These are phyloP conservation scores for Euphorbia peplus DNA, from an alignment of 345 rosid species.

Conservation along the genomic window DNA sequence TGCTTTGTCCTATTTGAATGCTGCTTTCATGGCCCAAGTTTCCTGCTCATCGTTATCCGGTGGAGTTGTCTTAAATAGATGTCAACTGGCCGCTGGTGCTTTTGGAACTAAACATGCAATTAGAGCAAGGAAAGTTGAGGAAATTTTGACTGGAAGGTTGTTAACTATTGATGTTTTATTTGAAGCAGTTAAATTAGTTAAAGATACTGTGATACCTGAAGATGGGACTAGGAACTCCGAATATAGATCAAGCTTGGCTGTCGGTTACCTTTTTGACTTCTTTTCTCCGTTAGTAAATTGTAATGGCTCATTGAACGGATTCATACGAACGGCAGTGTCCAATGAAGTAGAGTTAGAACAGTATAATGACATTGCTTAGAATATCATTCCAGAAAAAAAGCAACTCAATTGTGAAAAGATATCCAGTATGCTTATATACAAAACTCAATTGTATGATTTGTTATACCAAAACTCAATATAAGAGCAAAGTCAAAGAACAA, in stretches of 20 bases:
- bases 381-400: too few species aligned
- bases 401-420: too few species aligned
- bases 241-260: constrained; percentile 74
- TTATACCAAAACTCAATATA: too few species aligned
- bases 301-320: constrained; percentile 38
- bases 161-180: constrained; percentile 42
- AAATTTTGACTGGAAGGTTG: constrained; percentile 48
- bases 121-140: constrained; percentile 61
- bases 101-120: constrained; percentile 71
- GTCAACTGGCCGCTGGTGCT: constrained; percentile 72
- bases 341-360: too few species aligned
- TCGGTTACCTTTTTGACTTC: constrained; percentile 69
- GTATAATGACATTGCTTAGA: constrained; percentile 10
- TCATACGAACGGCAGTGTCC: constrained; percentile 6
- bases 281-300: too few species aligned
- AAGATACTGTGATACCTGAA: constrained; percentile 46
- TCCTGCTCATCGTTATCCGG: constrained; percentile 36
- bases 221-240: constrained; percentile 40
- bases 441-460: too few species aligned
- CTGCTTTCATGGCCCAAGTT: constrained; percentile 71
- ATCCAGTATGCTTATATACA: too few species aligned
- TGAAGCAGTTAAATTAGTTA: constrained; percentile 55
- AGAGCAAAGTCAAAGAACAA: too few species aligned
- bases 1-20: constrained; percentile 71
- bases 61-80: constrained; percentile 40